These are phyloP conservation scores for Russula brevipes DNA, from an alignment of 768 basidiomycete genomes.

Conservation along the genomic window DNA sequence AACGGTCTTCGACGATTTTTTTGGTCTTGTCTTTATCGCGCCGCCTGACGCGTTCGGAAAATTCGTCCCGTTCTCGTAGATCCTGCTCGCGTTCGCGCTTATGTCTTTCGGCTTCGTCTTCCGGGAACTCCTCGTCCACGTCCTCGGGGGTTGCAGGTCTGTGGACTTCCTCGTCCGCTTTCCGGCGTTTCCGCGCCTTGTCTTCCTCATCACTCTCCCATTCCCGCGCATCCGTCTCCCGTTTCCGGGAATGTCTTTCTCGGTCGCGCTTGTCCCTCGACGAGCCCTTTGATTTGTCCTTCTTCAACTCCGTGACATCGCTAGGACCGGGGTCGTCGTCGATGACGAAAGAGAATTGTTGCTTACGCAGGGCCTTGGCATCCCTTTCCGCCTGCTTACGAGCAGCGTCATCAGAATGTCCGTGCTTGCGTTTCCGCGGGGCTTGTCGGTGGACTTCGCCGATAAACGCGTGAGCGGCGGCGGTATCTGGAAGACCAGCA, in stretches of 20 bases:
- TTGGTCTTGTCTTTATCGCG: slow-evolving; percentile 84
- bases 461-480: slow-evolving; percentile 77
- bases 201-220: slow-evolving; percentile 95
- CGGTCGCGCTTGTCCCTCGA: slow-evolving; percentile 48
- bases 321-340: slow-evolving; percentile 61
- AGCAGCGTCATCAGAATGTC: slow-evolving; percentile 43
- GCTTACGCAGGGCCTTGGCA: slow-evolving; percentile 58
- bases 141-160: slow-evolving; percentile 34
- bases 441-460: slow-evolving; percentile 68
- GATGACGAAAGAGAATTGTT: slow-evolving; percentile 76
- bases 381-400: slow-evolving; percentile 73
- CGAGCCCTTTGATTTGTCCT: slow-evolving; percentile 31
- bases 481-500: slow-evolving; percentile 75
- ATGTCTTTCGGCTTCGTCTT: slow-evolving; percentile 66
- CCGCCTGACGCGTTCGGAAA: slow-evolving; percentile 79
- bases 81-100: slow-evolving; percentile 79
- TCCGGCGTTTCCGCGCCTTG: slow-evolving; percentile 58
- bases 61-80: slow-evolving; percentile 82
- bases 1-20: slow-evolving; percentile 88
- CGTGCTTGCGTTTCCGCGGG: slow-evolving; percentile 74
- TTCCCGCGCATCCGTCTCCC: slow-evolving; percentile 73
- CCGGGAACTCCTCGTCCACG: slow-evolving; percentile 43
- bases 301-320: slow-evolving; percentile 36
- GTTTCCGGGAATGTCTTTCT: slow-evolving; percentile 67
- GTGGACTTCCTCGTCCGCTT: slow-evolving; percentile 41